Evolutionary conservation across 192 early-diverging fungal genomes (phyloP).

Genomic region (Funneliformis mosseae): DNA sequence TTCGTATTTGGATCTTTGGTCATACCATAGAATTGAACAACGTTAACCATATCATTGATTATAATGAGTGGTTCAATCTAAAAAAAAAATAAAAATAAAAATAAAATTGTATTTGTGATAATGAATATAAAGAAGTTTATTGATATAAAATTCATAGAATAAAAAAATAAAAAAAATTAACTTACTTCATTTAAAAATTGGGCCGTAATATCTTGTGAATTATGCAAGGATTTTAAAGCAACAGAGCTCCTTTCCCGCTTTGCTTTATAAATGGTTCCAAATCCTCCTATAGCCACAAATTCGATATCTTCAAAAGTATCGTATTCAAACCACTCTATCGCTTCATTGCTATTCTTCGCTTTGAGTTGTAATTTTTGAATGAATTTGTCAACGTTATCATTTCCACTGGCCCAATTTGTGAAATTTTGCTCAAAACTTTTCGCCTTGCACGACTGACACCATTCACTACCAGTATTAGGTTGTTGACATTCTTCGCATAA

Average conservation of each 20-base stretch:
- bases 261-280: background rate
- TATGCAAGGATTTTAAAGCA: background rate
- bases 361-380: slow-evolving; percentile 16
- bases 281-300: slow-evolving; percentile 9
- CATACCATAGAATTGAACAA: slow-evolving; percentile 35
- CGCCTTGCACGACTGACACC: background rate
- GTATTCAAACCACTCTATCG: background rate
- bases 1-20: slow-evolving; percentile 40
- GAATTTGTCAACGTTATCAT: background rate
- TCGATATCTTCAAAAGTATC: background rate
- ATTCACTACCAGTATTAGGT: background rate
- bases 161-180: background rate
- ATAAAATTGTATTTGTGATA: background rate
- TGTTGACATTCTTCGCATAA: too few species aligned
- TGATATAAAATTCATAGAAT: too few species aligned
- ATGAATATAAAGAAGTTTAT: too few species aligned
- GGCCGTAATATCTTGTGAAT: background rate
- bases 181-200: slow-evolving; percentile 1
- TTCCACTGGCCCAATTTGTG: background rate
- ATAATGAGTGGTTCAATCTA: background rate
- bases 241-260: background rate
- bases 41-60: background rate
- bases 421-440: background rate
- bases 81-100: background rate
- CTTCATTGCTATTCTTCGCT: background rate